A percentile compares a stretch with the other conserved stretches of the same genome.
Evolutionary conservation across 2,329 filamentous ascomycete genomes (phyloP).

Genomic region (Reticulascus tulasneorum): DNA sequence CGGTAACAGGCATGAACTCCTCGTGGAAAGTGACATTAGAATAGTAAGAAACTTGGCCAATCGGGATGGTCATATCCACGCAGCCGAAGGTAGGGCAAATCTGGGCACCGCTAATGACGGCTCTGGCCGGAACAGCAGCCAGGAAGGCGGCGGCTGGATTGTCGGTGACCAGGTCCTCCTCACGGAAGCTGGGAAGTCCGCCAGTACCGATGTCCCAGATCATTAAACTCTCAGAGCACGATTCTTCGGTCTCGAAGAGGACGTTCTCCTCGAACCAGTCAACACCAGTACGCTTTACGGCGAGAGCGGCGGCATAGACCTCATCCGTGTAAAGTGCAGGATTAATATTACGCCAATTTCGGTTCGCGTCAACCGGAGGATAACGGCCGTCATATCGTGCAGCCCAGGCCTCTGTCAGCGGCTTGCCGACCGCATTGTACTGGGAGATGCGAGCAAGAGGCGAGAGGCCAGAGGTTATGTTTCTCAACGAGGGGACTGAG

Average conservation of each 20-base stretch:
- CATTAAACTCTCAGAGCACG: conserved; percentile 35
- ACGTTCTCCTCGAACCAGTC: conserved; percentile 32
- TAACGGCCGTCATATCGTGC: conserved; percentile 30
- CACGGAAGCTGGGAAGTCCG: conserved; percentile 33
- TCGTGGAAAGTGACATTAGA: conserved; percentile 33
- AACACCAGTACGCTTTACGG: conserved; percentile 25
- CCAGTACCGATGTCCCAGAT: conserved; percentile 39
- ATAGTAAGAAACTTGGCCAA: conserved; percentile 35
- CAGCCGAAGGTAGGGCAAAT: conserved; percentile 22
- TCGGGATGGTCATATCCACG: conserved; percentile 36
- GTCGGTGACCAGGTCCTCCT: conserved; percentile 26
- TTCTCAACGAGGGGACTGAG: too few species aligned
- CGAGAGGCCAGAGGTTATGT: too few species aligned
- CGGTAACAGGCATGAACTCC: conserved; percentile 37
- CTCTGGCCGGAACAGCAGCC: conserved; percentile 22
- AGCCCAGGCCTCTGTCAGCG: conserved; percentile 27
- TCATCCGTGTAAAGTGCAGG: conserved; percentile 17
- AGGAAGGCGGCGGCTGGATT: conserved; percentile 26
- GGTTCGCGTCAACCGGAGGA: conserved; percentile 31
- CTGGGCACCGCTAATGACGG: conserved; percentile 20
- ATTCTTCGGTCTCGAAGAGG: conserved; percentile 29
- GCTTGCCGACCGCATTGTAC: conserved; percentile 26
- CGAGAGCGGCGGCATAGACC: conserved; percentile 21
- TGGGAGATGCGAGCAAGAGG: too few species aligned
- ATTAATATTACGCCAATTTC: conserved; percentile 24